Evolutionary conservation across 148 eudicot species (phyloP), one percentile per base, ranked within the genome.

Genomic region (Dysphania ambrosioides): DNA sequence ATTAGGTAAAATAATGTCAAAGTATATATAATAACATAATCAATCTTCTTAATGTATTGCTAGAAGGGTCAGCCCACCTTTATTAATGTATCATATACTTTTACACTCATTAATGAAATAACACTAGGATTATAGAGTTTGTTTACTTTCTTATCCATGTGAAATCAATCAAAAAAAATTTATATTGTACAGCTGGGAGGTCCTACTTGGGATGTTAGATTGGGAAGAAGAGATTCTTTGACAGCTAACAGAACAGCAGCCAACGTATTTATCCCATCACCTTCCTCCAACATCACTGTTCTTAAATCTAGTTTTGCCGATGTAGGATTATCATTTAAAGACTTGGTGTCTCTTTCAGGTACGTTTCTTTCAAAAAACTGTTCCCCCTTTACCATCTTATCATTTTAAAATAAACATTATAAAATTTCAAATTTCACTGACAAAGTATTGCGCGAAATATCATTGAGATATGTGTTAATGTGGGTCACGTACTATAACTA

Each of bases 221-320:
- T 87, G 62, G 90, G 90, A 72, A 82, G 90, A 69, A 78, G 86
- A 73, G 90, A 87, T 77, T 79, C 90, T 0, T 13, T 74, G 29
- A 81, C 82, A 1, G 82, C 90, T 18, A 87, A 78, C 44, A 68
- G 24, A 24, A 75, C 73, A 1, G 88, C 77, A 3, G 90, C 88
- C 16, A 85, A 83, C 60, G 40, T 72, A n/a, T 70, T 77, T n/a
- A 70, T 87, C 12, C 90, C 90, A 6, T 15, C 84, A 21, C 85
- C 86, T 6, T 21, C 75, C 27, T 76, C 67, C 9, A 80, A 82
- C 70, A 74, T 87, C 31, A 31, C 72, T 26, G 57, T 29, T 60
- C 79, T 87, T n/a, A 73, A 76, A 58, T 63, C 86, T 8, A 76
- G 67, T 75, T 87, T 87, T 82, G 76, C 85, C 10, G 78, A 65